phyloP scores from a whole-genome alignment of 371 early-diverging fungal species.

The Syncephalastrum monosporum region DNA sequence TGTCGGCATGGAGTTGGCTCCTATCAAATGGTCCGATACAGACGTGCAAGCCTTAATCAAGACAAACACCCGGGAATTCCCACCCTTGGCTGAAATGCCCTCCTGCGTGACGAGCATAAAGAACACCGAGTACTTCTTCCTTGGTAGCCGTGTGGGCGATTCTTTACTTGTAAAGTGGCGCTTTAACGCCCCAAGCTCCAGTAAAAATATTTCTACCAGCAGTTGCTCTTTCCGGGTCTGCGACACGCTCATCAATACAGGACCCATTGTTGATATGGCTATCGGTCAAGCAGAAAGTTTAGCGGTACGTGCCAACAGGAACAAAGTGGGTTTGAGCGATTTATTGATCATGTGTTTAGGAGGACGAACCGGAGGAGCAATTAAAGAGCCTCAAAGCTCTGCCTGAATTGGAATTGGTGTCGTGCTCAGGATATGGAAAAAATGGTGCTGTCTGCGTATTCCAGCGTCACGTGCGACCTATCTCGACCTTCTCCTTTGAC shows the following conservation, averaged over 20 bases:
- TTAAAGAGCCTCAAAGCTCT: conserved; percentile 11
- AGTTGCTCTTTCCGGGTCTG: conserved; percentile 60
- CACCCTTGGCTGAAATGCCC: conserved; percentile 35
- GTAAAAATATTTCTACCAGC: too few species aligned
- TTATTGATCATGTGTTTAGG: neutral
- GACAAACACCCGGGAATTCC: conserved; percentile 1
- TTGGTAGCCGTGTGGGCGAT: conserved; percentile 80
- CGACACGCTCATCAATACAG: conserved; percentile 79
- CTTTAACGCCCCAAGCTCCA: conserved; percentile 4
- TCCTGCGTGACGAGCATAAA: conserved; percentile 63
- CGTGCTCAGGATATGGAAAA: conserved; percentile 76
- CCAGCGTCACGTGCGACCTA: conserved; percentile 77
- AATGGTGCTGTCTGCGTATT: conserved; percentile 81
- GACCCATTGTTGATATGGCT: conserved; percentile 77
- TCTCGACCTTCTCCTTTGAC: conserved; percentile 67
- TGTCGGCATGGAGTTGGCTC: conserved; percentile 42
- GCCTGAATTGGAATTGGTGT: conserved; percentile 78
- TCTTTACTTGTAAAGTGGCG: conserved; percentile 75
- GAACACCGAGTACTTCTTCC: conserved; percentile 68
- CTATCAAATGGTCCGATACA: conserved; percentile 20
- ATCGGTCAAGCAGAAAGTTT: conserved; percentile 62
- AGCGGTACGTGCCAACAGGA: conserved; percentile 7
- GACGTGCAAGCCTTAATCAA: conserved; percentile 9
- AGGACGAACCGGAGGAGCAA: neutral
- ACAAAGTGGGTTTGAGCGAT: neutral